phyloP scores from a whole-genome alignment of 768 basidiomycete genomes.

The Strobilomyces confusus region DNA sequence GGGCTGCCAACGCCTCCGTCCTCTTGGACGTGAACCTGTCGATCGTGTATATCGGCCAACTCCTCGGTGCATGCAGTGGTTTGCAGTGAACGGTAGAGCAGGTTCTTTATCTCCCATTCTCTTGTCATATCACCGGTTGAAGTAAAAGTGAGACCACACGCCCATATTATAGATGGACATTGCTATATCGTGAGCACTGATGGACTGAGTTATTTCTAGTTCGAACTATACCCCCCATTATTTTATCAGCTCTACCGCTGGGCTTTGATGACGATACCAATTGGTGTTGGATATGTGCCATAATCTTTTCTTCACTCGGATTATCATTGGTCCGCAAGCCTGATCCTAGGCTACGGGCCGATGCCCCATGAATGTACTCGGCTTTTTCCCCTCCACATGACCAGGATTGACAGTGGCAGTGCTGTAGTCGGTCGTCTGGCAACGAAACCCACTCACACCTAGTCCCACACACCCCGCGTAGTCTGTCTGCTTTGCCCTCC shows the following conservation, averaged over 20 bases:
- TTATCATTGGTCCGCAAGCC: background rate
- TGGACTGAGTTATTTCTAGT: constrained; percentile 18
- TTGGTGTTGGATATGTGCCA: constrained; percentile 18
- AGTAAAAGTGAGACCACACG: constrained; percentile 17
- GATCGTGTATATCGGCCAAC: constrained; percentile 17
- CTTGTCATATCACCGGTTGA: background rate
- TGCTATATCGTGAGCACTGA: constrained; percentile 13
- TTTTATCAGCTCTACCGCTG: constrained; percentile 11
- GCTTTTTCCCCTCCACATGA: background rate
- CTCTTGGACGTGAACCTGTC: constrained; percentile 15
- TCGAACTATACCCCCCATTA: constrained; percentile 26
- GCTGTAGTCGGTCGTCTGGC: constrained; percentile 6
- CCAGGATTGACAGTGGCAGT: constrained; percentile 8
- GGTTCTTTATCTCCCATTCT: constrained; percentile 6
- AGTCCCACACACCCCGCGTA: background rate
- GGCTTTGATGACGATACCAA: constrained; percentile 5
- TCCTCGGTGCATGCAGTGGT: constrained; percentile 15
- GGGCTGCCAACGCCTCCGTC: constrained; percentile 3
- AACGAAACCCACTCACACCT: constrained; percentile 3
- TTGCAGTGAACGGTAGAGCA: constrained; percentile 5
- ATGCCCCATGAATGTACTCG: background rate
- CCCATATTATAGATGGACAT: constrained; percentile 19
- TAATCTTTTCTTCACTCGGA: constrained; percentile 1
- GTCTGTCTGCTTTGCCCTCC: constrained; percentile 14
- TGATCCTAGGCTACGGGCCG: background rate